Evolutionary conservation across 352 stramenopile genomes (phyloP).

Genomic region (Phytophthora idaei): DNA sequence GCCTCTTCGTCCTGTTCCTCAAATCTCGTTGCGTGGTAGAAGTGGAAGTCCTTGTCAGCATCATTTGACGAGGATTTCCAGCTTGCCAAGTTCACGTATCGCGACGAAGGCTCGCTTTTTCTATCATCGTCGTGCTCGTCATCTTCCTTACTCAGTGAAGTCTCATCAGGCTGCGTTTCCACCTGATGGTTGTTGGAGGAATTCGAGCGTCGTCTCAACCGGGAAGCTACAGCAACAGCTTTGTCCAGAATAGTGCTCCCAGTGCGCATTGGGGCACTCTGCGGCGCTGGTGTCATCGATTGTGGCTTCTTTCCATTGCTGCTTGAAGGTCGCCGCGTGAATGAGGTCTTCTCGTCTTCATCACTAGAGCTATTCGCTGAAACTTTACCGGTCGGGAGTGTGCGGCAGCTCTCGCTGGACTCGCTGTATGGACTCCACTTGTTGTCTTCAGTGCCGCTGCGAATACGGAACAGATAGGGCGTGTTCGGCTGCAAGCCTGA

Average conservation of each 20-base stretch:
- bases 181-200: slow-evolving; percentile 42
- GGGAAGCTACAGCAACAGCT: slow-evolving; percentile 66
- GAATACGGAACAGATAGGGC: slow-evolving; percentile 76
- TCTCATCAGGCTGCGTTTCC: slow-evolving; percentile 23
- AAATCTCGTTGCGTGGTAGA: slow-evolving; percentile 52
- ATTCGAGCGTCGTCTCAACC: slow-evolving; percentile 42
- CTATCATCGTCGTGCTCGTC: slow-evolving; percentile 16
- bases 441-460: slow-evolving; percentile 51
- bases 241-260: slow-evolving; percentile 78
- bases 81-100: slow-evolving; percentile 48
- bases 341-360: slow-evolving; percentile 23
- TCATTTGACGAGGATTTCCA: slow-evolving; percentile 49
- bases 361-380: slow-evolving; percentile 27
- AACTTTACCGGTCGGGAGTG: slow-evolving; percentile 22
- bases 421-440: slow-evolving; percentile 84
- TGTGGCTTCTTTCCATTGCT: slow-evolving; percentile 15
- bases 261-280: slow-evolving; percentile 48
- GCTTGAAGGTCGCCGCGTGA: slow-evolving; percentile 4
- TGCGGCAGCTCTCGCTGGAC: slow-evolving; percentile 67
- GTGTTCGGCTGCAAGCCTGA: slow-evolving; percentile 65
- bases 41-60: slow-evolving; percentile 50
- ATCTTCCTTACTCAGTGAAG: slow-evolving; percentile 12
- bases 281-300: slow-evolving; percentile 11
- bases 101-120: slow-evolving; percentile 21
- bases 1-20: slow-evolving; percentile 30